Base-by-base conservation (phyloP, 192 early-diverging fungal genomes). In the Nowakowskiella sp. region DNA sequence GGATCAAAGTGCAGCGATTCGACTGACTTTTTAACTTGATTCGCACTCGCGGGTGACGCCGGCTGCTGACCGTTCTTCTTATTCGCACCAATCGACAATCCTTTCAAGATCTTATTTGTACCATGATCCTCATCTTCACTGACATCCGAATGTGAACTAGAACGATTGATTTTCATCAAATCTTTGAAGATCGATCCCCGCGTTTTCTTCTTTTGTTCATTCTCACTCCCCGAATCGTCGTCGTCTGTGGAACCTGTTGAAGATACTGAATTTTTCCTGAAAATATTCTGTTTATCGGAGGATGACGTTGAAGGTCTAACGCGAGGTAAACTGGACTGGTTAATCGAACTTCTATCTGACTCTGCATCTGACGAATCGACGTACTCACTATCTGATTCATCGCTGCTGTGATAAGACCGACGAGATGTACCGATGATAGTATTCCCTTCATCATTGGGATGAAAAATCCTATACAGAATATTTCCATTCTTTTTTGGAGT, bases 401-500 rank as follows among this genome's bases (percentile, higher is more conserved):
- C 53, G 39, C 60, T 66, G 55, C 51, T 58, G 42, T 65, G 52
- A 47, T 63, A 53, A 2, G 55, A 49, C 6, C 66, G 42, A 29
- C 57, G 55, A 5, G 70, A 72, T 22, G 51, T 46, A 19, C 65
- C 70, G 36, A 62, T 44, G 48, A 62, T 42, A 39, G 23, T 31
- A 51, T n/a, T 58, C 34, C 6, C 27, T 13, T 54, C 33, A 8
- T 64, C 53, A 22, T 28, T 42, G 6, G 57, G 55, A 42, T 72
- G 66, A 50, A 72, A 72, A 26, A 72, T 65, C 26, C 63, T 58
- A 49, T 72, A 72, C 36, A 72, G 33, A 42, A 69, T 66, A 53
- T 48, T 64, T 19, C 19, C 19, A 13, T 39, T 39, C 19, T 19
- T 19, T 13, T 13, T 13, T 19, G 19, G 36, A 39, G 13, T 19